These are phyloP conservation scores for Colletotrichum plurivorum DNA, from an alignment of 2,329 filamentous ascomycete genomes.

Conservation along the genomic window DNA sequence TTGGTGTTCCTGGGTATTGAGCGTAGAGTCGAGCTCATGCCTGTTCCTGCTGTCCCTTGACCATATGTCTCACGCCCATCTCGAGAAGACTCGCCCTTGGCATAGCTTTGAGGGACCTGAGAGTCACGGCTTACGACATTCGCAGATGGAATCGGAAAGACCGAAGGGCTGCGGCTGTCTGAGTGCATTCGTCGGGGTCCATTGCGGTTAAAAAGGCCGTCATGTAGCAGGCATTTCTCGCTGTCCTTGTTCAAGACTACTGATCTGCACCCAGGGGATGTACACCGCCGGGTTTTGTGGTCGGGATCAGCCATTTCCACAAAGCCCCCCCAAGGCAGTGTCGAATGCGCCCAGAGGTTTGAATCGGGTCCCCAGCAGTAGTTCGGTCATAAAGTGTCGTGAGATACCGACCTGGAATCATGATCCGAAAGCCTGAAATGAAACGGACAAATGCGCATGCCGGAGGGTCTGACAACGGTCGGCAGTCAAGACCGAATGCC, in stretches of 20 bases:
- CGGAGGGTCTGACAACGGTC: constrained; percentile 2
- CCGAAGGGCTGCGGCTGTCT: background rate
- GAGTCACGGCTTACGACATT: background rate
- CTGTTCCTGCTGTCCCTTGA: background rate
- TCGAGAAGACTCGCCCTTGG: background rate
- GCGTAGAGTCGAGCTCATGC: background rate
- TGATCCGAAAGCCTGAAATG: constrained; percentile 11
- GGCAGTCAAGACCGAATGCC: background rate
- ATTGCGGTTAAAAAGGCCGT: background rate
- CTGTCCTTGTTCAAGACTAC: background rate
- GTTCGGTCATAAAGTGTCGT: background rate
- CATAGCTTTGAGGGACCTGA: background rate
- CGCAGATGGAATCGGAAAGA: background rate
- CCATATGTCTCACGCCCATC: background rate
- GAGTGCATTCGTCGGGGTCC: background rate
- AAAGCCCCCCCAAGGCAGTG: no score
- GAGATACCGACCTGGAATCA: constrained; percentile 4
- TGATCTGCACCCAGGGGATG: constrained; percentile 3
- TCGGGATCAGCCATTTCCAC: background rate
- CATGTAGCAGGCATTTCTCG: constrained; percentile 6
- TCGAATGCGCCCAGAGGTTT: no score
- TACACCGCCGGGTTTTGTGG: no score
- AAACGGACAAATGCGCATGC: constrained; percentile 8
- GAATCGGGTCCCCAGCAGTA: background rate
- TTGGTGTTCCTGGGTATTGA: constrained; percentile 14